A percentile compares a stretch with the other conserved stretches of the same genome.
Evolutionary conservation across 1,284 basidiomycete genomes (phyloP).

Genomic region (Moesziomyces aphidis): DNA sequence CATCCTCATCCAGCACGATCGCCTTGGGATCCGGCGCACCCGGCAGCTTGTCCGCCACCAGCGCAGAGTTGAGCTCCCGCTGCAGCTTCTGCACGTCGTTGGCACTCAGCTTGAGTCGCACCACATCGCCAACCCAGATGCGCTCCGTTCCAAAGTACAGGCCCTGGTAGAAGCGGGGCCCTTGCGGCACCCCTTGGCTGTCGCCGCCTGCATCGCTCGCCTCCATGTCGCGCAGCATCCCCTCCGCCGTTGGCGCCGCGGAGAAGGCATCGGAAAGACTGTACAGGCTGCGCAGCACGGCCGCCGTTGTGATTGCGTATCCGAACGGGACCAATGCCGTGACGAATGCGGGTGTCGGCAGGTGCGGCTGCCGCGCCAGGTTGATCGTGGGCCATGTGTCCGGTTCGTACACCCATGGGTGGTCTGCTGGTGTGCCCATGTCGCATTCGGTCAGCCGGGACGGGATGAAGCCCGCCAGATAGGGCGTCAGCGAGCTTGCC

Average conservation of each 20-base stretch:
- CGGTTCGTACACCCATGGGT: conserved; percentile 35
- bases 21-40: conserved; percentile 25
- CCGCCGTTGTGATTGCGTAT: conserved; percentile 19
- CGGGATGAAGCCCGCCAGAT: conserved; percentile 27
- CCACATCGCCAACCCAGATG: conserved; percentile 60
- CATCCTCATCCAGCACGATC: conserved; percentile 34
- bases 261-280: conserved; percentile 44
- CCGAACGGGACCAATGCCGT: conserved; percentile 25
- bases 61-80: conserved; percentile 33
- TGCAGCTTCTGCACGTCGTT: conserved; percentile 45
- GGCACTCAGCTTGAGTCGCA: conserved; percentile 38
- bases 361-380: conserved; percentile 17
- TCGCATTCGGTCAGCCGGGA: conserved; percentile 16
- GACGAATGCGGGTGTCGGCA: conserved; percentile 14
- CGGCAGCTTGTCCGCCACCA: conserved; percentile 23
- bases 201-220: conserved; percentile 1
- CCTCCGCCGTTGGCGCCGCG: conserved; percentile 20
- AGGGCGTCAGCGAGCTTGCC: conserved; percentile 31
- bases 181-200: conserved; percentile 7
- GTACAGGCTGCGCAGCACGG: conserved; percentile 27
- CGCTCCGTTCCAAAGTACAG: conserved; percentile 52
- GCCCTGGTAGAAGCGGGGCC: conserved; percentile 50
- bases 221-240: conserved; percentile 30
- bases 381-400: conserved; percentile 26
- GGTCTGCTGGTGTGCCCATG: conserved; percentile 28